Evolutionary conservation across 2,329 filamentous ascomycete genomes (phyloP), one percentile per base, ranked within the genome.

Genomic region (Ramularia endophylla): DNA sequence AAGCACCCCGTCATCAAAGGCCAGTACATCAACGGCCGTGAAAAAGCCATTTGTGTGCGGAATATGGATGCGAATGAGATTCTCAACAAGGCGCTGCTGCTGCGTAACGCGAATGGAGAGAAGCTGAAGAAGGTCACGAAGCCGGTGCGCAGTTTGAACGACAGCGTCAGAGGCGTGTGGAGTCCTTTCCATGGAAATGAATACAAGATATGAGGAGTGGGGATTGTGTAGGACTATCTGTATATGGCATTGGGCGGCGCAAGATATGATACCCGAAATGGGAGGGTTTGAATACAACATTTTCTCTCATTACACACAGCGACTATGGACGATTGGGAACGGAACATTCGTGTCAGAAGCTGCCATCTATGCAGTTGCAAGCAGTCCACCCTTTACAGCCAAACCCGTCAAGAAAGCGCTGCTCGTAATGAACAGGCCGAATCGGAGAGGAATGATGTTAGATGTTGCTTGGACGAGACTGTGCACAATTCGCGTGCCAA

Each of bases 1-100:
- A 85, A 85, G 61, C 90, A 97, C 67, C 92, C 92, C 27, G 79
- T 95, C 48, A 80, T 98, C 57, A 80, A 83, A 56, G 92, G 87
- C 43, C 78, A 87, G 66, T 98, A 94, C 69, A 87, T 97, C 72
- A 97, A 95, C 65, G 89, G 90, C 48, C 76, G 80, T 19, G 75
- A 84, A 48, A 92, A 92, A 65, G 77, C 87, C 8, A 79, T 97
- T 38, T 95, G 89, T 65, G 88, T 97, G 43, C 79, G 84, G 55
- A 97, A 95, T 58, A 66, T 95, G 61, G 81, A 88, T 54, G 78
- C 81, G 20, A 77, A 83, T 46, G 83, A 94, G 63, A 83, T 98
- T 27, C 63, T 89, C 41, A 74, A 87, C 60, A 95, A 95, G 73
- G 81, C 76, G 0, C 75, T 85, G 61, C 64, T 87, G 46, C 62